Evolutionary conservation across 176 grass and related monocot genomes (phyloP).

Genomic region (Themeda triandra): DNA sequence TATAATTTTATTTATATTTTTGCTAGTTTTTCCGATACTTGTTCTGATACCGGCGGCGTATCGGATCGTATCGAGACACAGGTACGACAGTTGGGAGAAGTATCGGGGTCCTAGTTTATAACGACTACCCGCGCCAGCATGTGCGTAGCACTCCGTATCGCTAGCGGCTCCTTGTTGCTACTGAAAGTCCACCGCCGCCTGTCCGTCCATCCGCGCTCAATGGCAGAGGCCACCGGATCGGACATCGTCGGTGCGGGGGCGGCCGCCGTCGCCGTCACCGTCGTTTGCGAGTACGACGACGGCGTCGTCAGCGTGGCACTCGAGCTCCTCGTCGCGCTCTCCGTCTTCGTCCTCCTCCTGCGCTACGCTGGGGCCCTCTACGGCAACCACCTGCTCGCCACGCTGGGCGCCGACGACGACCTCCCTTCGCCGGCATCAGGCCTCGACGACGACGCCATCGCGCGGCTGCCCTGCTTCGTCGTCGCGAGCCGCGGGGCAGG

Average conservation of each 20-base stretch:
- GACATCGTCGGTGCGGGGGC: neutral
- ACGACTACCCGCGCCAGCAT: too few species aligned
- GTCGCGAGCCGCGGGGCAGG: neutral
- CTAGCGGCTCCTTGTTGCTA: too few species aligned
- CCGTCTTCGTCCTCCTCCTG: conserved; percentile 23
- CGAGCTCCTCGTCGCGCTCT: conserved; percentile 29
- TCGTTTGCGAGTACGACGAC: neutral
- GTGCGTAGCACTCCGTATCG: too few species aligned
- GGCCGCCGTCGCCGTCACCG: neutral
- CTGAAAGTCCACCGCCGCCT: too few species aligned
- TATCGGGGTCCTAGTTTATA: too few species aligned
- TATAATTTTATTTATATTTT: too few species aligned
- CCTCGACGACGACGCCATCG: conserved; percentile 12
- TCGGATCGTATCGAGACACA: too few species aligned
- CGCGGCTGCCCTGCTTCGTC: conserved; percentile 21
- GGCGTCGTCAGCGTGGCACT: conserved; percentile 3
- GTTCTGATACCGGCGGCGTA: too few species aligned
- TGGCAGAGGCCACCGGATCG: neutral
- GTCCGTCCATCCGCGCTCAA: neutral
- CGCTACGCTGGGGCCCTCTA: conserved; percentile 31
- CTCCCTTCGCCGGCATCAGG: neutral
- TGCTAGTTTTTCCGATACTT: too few species aligned
- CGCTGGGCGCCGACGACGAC: neutral
- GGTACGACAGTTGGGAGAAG: too few species aligned
- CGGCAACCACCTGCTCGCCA: conserved; percentile 20